A percentile compares a stretch with the other conserved stretches of the same genome.
Conservation (phyloP, 768 basidiomycete genomes). For the Daedaleopsis sinensis region DNA sequence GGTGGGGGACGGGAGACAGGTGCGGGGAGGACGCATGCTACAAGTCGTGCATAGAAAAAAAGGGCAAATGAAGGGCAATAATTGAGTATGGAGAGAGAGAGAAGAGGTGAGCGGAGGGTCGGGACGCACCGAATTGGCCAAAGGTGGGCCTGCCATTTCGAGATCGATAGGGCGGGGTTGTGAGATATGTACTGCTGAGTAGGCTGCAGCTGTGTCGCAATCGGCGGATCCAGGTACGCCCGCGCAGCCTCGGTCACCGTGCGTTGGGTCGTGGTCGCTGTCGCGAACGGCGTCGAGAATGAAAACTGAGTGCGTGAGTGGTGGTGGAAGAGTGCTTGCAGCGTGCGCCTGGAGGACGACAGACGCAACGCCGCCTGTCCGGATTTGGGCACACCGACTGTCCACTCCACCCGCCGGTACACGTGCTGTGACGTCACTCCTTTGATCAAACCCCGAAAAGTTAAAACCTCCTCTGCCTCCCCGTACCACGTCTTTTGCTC, state of each 20-base stretch:
- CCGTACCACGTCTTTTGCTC: no score
- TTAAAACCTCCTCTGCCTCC: background rate
- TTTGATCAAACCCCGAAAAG: slow-evolving; percentile 2
- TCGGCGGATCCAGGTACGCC: background rate
- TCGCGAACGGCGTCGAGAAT: background rate
- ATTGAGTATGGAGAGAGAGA: background rate
- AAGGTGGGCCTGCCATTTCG: slow-evolving; percentile 1
- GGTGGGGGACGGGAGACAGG: background rate
- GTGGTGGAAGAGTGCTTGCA: no score
- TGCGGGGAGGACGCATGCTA: background rate
- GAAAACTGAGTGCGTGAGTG: no score
- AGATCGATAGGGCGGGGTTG: slow-evolving; percentile 6
- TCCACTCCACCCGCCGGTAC: slow-evolving; percentile 6
- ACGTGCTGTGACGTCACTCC: slow-evolving; percentile 20
- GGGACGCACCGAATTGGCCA: slow-evolving; percentile 3
- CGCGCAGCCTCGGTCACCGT: background rate
- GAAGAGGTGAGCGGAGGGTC: background rate
- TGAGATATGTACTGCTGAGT: background rate
- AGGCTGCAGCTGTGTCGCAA: background rate
- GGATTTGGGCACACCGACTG: background rate
- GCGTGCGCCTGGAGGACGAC: no score
- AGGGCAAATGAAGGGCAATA: background rate
- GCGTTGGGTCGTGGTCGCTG: background rate
- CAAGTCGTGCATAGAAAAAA: background rate
- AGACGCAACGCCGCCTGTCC: no score